Percentiles rank a stretch among this genome's conserved stretches.
phyloP scores from a whole-genome alignment of 1,284 basidiomycete genomes.

The Omphalotus olearius region DNA sequence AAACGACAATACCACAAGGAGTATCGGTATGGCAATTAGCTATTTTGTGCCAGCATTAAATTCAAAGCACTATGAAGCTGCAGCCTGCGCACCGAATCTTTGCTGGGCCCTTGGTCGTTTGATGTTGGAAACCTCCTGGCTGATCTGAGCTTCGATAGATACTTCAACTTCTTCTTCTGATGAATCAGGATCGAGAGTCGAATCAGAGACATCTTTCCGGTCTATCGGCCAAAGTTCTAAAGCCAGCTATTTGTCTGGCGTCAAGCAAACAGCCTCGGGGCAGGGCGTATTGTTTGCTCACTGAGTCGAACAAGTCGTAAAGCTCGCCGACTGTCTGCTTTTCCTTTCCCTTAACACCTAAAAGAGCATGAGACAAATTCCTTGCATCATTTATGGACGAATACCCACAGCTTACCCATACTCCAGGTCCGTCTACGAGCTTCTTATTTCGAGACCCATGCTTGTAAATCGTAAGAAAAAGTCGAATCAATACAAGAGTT shows the following conservation, averaged over 20 bases:
- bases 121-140: constrained; percentile 64
- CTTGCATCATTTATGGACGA: neutral
- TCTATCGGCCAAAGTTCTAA: constrained; percentile 63
- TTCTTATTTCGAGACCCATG: constrained; percentile 62
- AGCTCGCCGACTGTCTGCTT: constrained; percentile 70
- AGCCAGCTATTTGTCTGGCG: constrained; percentile 44
- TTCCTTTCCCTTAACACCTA: constrained; percentile 73
- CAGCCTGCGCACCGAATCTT: constrained; percentile 53
- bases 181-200: constrained; percentile 19
- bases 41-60: constrained; percentile 23
- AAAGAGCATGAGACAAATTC: constrained; percentile 1
- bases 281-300: constrained; percentile 29
- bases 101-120: constrained; percentile 60
- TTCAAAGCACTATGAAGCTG: neutral
- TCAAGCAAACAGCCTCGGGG: neutral
- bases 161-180: constrained; percentile 30
- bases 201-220: constrained; percentile 18
- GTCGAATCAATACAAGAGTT: neutral
- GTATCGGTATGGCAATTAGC: constrained; percentile 75
- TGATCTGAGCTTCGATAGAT: constrained; percentile 63
- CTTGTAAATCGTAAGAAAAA: constrained; percentile 25
- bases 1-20: constrained; percentile 53
- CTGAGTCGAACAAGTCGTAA: constrained; percentile 73
- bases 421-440: constrained; percentile 68
- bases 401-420: constrained; percentile 71